Evolutionary conservation across 2,329 filamentous ascomycete genomes (phyloP), one percentile per base, ranked within the genome.

Genomic region (Phialophora verrucosa): DNA sequence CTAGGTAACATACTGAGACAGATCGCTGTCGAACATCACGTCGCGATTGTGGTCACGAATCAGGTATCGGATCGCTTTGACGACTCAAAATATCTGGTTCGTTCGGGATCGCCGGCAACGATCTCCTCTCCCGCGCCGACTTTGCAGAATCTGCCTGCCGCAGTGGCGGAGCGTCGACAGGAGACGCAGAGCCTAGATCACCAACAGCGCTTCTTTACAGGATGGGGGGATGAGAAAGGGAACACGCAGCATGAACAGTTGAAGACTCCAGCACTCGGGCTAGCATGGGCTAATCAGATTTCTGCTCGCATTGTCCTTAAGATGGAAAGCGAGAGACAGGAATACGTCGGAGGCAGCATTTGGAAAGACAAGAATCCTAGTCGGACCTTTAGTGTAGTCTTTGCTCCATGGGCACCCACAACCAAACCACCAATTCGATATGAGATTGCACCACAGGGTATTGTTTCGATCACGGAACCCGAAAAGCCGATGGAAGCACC

Each of bases 121-220:
- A 23, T 62, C 17, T 69, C 69, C 32, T 71, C 71, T n/a, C 63
- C 70, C 10, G 57, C 63, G 11, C 35, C 66, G 11, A 23, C 64
- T 27, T 25, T 32, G 25, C 25, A 50, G 4, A 47, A 57, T 12
- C 29, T 61, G n/a, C 35, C 59, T 8, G n/a, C 61, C 12, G 57
- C 47, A 35, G 35, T 59, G 17, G 56, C 51, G 42, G 56, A 64
- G 31, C 27, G 44, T 23, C 75, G 76, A 20, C 76, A 75, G 50
- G 83, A 87, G 12, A 87, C 89, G 0, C 83, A 97, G 44, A 85
- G 87, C 35, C 85, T 97, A 8, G 90, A 96, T 73, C 91, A 97
- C 78, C 94, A 98, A 78, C 92, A 97, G 77, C 87, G 91, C 51
- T 97, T 93, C 87, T 96, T 97, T 79, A 96, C 93, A 3, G 93